A percentile compares a stretch with the other conserved stretches of the same genome.
Conservation (phyloP, 2,329 filamentous ascomycete species). For the Aspergillus thermomutatus region DNA sequence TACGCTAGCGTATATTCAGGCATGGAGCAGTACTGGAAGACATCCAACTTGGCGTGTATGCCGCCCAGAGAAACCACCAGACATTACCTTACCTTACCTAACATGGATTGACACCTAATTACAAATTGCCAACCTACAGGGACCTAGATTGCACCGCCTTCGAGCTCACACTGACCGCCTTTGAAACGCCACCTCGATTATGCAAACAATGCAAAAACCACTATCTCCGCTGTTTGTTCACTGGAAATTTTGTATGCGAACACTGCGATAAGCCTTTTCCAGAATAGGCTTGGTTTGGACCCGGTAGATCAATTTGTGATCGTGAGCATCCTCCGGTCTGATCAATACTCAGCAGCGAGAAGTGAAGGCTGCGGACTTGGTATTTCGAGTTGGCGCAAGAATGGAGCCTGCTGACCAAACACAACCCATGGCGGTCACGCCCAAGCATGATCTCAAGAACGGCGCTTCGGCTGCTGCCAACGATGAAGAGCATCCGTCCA, state of each 20-base stretch:
- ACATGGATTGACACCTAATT: neutral
- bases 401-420: constrained; percentile 13
- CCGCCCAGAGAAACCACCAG: neutral
- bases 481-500: constrained; percentile 49
- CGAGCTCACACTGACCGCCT: neutral
- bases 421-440: constrained; percentile 7
- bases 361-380: neutral
- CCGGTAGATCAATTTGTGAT: neutral
- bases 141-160: neutral
- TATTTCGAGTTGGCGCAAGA: neutral
- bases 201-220: constrained; percentile 24
- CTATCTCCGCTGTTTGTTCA: constrained; percentile 1
- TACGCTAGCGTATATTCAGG: too few species aligned
- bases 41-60: too few species aligned
- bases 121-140: neutral
- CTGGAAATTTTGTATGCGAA: constrained; percentile 8
- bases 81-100: neutral
- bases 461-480: constrained; percentile 25
- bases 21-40: too few species aligned
- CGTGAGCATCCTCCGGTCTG: neutral
- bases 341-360: neutral
- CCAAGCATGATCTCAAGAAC: constrained; percentile 20
- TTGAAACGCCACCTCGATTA: constrained; percentile 1
- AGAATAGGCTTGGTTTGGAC: neutral
- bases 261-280: neutral